Base-by-base conservation (phyloP, 768 basidiomycete genomes). In the Lentinula edodes region DNA sequence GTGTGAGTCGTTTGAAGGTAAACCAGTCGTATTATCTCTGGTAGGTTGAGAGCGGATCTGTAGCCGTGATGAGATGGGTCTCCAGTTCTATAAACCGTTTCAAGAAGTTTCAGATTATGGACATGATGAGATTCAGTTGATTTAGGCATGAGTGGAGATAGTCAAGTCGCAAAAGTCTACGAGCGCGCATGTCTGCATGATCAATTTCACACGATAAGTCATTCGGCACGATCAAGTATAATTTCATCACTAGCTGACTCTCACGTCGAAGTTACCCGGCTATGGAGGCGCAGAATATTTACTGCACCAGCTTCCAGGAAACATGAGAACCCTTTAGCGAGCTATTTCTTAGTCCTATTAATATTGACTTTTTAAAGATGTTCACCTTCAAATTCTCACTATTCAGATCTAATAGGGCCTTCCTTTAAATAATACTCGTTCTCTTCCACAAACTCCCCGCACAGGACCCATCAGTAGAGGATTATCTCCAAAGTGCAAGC, bases 271-370 rank as follows among this genome's bases (percentile, higher is more conserved):
- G 16, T 13, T 15, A 46, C 45, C 7, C 13, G n/a, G n/a, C 18
- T 10, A 46, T 46, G 51, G 51, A 28, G 15, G 2, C 20, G 51
- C 32, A 32, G 71, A 42, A 52, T 60, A 10, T 68, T 76, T 43
- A 69, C 66, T 18, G 69, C 66, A 16, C 67, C 71, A 12, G 46
- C 61, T 9, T 18, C 55, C 45, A 61, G 57, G n/a, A 60, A 54
- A 1, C 85, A 86, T 74, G 84, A 83, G 64, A 86, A 86, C 50
- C 85, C 85, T 6, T 71, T 86, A 68, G 85, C 84, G 69, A 66
- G 73, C 59, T 42, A 43, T 15, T 0, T 5, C n/a, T 32, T 46
- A 12, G 45, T 46, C 45, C 45, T 15, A 3, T 5, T n/a, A 13
- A n/a, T 28, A 52, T 18, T 8, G 42, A 45, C 12, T 16, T 16